Evolutionary conservation across 371 early-diverging fungal genomes (phyloP).

Genomic region (Mucor racemosus): DNA sequence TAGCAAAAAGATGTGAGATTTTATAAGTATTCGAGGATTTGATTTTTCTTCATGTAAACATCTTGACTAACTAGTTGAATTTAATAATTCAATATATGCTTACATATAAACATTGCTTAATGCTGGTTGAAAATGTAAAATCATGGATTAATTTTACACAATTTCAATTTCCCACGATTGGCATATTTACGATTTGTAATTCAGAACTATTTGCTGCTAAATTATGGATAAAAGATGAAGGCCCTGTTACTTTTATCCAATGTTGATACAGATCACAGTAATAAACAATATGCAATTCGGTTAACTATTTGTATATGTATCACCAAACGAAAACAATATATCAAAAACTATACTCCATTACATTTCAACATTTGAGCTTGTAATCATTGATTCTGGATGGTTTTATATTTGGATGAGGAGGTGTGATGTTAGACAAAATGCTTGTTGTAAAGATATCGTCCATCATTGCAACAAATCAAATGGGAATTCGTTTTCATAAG

Average conservation of each 20-base stretch:
- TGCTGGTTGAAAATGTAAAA: not conserved
- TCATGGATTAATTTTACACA: not conserved
- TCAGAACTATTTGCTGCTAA: not conserved
- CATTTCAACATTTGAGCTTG: no score
- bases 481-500: no score
- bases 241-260: no score
- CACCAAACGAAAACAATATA: no score
- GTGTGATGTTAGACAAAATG: no score
- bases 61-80: not conserved
- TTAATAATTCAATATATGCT: not conserved
- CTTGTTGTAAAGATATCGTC: no score
- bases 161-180: not conserved
- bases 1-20: not conserved
- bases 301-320: no score
- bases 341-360: no score
- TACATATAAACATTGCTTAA: not conserved
- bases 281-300: no score
- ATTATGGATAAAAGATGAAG: not conserved
- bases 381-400: no score
- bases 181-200: conserved; percentile 9
- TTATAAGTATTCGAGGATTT: not conserved
- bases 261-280: not conserved
- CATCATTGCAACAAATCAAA: no score
- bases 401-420: no score
- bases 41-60: not conserved